Evolutionary conservation across 2,329 filamentous ascomycete genomes (phyloP).

Genomic region (Ophiostoma piceae): DNA sequence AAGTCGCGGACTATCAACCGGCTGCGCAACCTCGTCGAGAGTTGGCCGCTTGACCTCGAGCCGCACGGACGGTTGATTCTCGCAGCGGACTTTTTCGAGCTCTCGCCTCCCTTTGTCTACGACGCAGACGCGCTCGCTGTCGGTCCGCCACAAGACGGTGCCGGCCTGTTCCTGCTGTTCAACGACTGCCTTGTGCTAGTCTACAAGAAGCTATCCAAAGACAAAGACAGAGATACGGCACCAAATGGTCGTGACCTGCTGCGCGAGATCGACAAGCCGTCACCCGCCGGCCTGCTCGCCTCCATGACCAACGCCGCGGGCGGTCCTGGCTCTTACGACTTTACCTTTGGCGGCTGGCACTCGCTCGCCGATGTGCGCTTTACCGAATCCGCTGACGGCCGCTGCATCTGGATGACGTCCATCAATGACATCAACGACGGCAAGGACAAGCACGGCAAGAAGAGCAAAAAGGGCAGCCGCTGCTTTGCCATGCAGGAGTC

Average conservation of each 20-base stretch:
- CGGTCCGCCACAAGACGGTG: slow-evolving; percentile 43
- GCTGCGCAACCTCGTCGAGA: slow-evolving; percentile 68
- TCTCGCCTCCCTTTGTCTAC: slow-evolving; percentile 62
- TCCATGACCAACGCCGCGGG: slow-evolving; percentile 60
- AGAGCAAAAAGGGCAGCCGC: slow-evolving; percentile 50
- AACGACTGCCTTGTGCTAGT: slow-evolving; percentile 74
- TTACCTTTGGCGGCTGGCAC: slow-evolving; percentile 70
- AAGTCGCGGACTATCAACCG: slow-evolving; percentile 69
- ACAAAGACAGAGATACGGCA: slow-evolving; percentile 32
- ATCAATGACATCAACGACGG: slow-evolving; percentile 53
- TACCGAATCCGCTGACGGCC: slow-evolving; percentile 62
- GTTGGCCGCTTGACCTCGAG: slow-evolving; percentile 67
- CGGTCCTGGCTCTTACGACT: slow-evolving; percentile 60
- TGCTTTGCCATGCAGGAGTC: slow-evolving; percentile 68
- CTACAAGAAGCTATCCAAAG: slow-evolving; percentile 58
- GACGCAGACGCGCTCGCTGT: slow-evolving; percentile 30
- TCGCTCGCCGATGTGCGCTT: slow-evolving; percentile 65
- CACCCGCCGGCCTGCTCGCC: slow-evolving; percentile 56
- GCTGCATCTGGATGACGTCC: slow-evolving; percentile 63
- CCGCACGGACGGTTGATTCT: slow-evolving; percentile 74
- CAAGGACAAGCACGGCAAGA: slow-evolving; percentile 44
- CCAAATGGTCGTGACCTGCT: slow-evolving; percentile 68
- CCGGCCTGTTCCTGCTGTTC: slow-evolving; percentile 77
- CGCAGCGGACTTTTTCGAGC: slow-evolving; percentile 72
- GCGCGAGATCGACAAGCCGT: slow-evolving; percentile 79